phyloP scores from a whole-genome alignment of 495 filamentous ascomycete genomes.

The Amorphotheca resinae region DNA sequence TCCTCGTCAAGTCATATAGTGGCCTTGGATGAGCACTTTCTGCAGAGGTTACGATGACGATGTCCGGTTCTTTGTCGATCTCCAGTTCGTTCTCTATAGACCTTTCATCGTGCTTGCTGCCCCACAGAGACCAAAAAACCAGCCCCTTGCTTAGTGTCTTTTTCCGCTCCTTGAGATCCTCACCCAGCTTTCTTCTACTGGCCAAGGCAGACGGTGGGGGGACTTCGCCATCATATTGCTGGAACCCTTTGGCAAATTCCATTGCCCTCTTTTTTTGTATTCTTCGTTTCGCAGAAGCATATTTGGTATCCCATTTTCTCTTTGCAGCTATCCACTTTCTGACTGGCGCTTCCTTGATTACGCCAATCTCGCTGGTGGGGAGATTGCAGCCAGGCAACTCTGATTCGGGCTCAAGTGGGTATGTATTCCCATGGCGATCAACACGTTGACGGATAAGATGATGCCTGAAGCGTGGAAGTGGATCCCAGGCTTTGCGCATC shows the following conservation, averaged over 20 bases:
- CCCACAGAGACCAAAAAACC: constrained; percentile 73
- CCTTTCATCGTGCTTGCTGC: constrained; percentile 72
- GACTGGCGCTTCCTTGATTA: constrained; percentile 68
- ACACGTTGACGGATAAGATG: constrained; percentile 89
- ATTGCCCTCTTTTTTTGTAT: constrained; percentile 58
- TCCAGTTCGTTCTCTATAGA: constrained; percentile 43
- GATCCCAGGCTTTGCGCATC: constrained; percentile 72
- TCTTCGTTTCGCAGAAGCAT: constrained; percentile 47
- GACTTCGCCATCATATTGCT: constrained; percentile 56
- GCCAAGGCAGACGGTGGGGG: constrained; percentile 78
- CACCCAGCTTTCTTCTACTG: constrained; percentile 42
- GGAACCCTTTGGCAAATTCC: constrained; percentile 57
- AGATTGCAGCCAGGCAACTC: constrained; percentile 52
- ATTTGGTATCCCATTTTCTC: constrained; percentile 56
- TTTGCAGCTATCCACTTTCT: constrained; percentile 70
- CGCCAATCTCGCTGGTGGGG: constrained; percentile 51
- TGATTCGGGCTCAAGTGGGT: constrained; percentile 45
- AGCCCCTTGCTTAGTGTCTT: constrained; percentile 60
- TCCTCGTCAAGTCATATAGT: no score
- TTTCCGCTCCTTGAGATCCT: constrained; percentile 35
- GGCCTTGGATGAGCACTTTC: constrained; percentile 22
- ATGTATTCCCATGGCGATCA: constrained; percentile 59
- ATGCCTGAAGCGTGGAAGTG: constrained; percentile 60
- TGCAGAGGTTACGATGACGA: constrained; percentile 20
- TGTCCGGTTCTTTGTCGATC: constrained; percentile 22